Base-by-base conservation (phyloP, 108 stramenopile species). In the Epithemia pelagica region DNA sequence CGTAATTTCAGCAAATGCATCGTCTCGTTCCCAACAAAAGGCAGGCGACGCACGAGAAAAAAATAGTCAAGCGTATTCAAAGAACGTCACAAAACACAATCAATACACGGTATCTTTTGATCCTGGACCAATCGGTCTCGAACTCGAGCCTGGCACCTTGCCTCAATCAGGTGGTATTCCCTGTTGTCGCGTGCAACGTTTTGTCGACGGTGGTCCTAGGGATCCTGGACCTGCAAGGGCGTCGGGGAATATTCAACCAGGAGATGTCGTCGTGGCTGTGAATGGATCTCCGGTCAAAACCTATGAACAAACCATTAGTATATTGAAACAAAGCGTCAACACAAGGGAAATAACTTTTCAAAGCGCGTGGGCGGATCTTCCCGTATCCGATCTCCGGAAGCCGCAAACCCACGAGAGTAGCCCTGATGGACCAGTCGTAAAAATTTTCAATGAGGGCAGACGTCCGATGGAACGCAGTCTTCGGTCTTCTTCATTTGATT, bases 51-150 rank as follows among this genome's bases (percentile, higher is more conserved):
- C 5, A 5, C 10, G 37, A 5, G 15, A 46, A 15, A 46, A 46
- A 46, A 10, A 5, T 5, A 10, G 10, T 15, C 37, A 15, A 46
- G 15, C 5, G 10, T 10, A 46, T 46, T 46, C 37, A 10, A 10
- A 5, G 10, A n/a, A n/a, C n/a, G n/a, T n/a, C n/a, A 46, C 37
- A 15, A 46, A 5, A 46, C 5, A 15, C 5, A 46, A 46, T 46
- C 37, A 46, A 46, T 66, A 66, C 28, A 54, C 73, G 0, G 74
- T 85, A 8, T 32, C 55, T 2, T 82, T 85, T 37, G 30, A 26
- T 19, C 77, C 84, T 33, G 84, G 84, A 19, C 81, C 81, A 0
- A 74, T 85, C 28, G 84, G 84, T 10, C 28, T 85, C 26, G 73
- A 85, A 68, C 60, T 82, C n/a, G 84, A 85, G 54, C 78, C 83